Percentiles rank a stretch among this genome's conserved stretches.
These are phyloP conservation scores for Fusarium sp. DNA, from an alignment of 2,329 filamentous ascomycete species.

Conservation along the genomic window DNA sequence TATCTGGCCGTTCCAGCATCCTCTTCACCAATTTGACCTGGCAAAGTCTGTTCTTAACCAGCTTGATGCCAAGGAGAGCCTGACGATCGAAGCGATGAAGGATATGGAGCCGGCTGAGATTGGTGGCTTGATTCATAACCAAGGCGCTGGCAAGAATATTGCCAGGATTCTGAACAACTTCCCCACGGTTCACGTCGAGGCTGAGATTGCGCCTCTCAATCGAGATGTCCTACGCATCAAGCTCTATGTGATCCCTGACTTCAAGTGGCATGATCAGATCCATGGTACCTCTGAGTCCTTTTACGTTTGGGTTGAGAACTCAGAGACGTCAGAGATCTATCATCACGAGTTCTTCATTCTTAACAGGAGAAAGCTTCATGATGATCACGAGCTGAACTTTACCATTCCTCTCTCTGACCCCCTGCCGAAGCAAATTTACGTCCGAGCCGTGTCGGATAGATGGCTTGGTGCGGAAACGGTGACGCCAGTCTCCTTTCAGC, in stretches of 20 bases:
- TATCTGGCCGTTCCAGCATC: slow-evolving; percentile 95
- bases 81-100: slow-evolving; percentile 84
- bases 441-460: slow-evolving; percentile 91
- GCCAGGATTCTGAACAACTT: slow-evolving; percentile 88
- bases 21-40: slow-evolving; percentile 93
- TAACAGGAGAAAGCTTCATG: slow-evolving; percentile 87
- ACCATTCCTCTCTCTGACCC: slow-evolving; percentile 96
- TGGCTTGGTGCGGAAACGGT: slow-evolving; percentile 98
- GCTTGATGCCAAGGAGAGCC: slow-evolving; percentile 81
- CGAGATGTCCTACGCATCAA: slow-evolving; percentile 93
- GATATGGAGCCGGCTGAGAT: slow-evolving; percentile 96
- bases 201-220: slow-evolving; percentile 95
- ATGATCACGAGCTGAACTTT: slow-evolving; percentile 98
- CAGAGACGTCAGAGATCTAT: slow-evolving; percentile 96
- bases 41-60: slow-evolving; percentile 85
- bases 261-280: slow-evolving; percentile 92
- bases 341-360: slow-evolving; percentile 98
- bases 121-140: slow-evolving; percentile 90
- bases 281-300: slow-evolving; percentile 96
- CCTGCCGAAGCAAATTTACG: slow-evolving; percentile 94
- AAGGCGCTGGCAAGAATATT: slow-evolving; percentile 85
- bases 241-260: slow-evolving; percentile 88
- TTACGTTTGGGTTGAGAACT: slow-evolving; percentile 99
- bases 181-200: slow-evolving; percentile 89
- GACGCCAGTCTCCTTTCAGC: slow-evolving; percentile 94